These are phyloP conservation scores for Voacanga thouarsii DNA, from an alignment of 257 asterid species.

Conservation along the genomic window DNA sequence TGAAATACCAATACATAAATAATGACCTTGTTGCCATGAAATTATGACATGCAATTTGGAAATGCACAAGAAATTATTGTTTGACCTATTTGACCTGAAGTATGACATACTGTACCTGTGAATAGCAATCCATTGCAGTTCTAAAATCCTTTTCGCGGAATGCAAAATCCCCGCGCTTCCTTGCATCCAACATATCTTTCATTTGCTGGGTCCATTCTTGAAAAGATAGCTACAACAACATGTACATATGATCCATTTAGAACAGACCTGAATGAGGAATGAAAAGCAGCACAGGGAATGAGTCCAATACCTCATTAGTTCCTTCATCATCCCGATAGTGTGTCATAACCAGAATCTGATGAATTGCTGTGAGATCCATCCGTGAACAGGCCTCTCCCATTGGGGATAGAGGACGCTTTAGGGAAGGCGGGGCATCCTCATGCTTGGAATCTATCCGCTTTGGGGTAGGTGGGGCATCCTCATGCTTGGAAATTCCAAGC, in stretches of 20 bases:
- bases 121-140: conserved; percentile 77
- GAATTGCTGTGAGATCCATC: conserved; percentile 92
- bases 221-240: conserved; percentile 61
- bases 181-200: conserved; percentile 5
- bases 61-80: too few relatives aligned
- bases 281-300: too few relatives aligned
- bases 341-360: conserved; percentile 81
- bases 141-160: conserved; percentile 91
- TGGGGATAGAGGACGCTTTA: conserved; percentile 81
- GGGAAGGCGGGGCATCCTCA: conserved; percentile 69
- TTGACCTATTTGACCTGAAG: background rate
- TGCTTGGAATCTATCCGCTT: conserved; percentile 52
- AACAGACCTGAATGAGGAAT: background rate
- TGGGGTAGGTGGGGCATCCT: conserved; percentile 67
- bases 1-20: background rate
- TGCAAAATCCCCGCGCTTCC: conserved; percentile 64
- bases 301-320: conserved; percentile 66
- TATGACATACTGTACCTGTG: conserved; percentile 50
- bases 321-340: conserved; percentile 89
- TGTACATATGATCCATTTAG: conserved; percentile 8
- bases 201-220: conserved; percentile 91
- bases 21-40: background rate
- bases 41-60: too few relatives aligned
- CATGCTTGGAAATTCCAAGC: conserved; percentile 78
- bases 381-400: conserved; percentile 95